Base-by-base conservation (phyloP, 2,329 filamentous ascomycete species). In the Diaporthe aspalathi region DNA sequence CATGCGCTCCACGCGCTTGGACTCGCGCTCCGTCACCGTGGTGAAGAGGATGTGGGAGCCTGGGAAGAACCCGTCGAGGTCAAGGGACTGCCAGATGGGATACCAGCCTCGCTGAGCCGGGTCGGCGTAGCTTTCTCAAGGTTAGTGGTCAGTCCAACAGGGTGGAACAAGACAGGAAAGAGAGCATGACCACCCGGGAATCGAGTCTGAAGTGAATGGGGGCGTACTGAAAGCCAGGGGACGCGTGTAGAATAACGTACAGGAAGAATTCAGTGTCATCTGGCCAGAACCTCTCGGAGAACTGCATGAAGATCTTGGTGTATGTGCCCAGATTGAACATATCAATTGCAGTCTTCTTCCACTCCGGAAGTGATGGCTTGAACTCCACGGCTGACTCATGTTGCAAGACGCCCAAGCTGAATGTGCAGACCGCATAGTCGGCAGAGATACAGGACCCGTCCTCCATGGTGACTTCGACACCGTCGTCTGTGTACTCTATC, bases 291-390 rank as follows among this genome's bases (percentile, higher is more conserved):
- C 27, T 49, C 12, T 63, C 43, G 1, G 40, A 17, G 43, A 63
- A 63, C 27, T 63, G 57, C 24, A 63, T 32, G 57, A 63, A 63
- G 16, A 63, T 49, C 57, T 63, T 63, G 12, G 43, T 49, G 20
- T 49, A 35, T 22, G 57, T 63, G 20, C 43, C 57, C 12, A 49
- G 6, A 4, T 49, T 35, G 27, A 63, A 63, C 43, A 49, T 49
- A 7, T 63, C 57, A 17, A 63, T 63, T 1, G 57, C 16, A 0
- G 40, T 49, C 43, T 63, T 49, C 12, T 63, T 63, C 57, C 57
- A 63, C 20, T 22, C 20, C 24, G 57, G 57, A 6, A 63, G 57
- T 2, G 27, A 14, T 22, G 57, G 43, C 16, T 49, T 27, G 17
- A 63, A 63, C 8, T 32, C 43, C 5, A 63, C 43, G 2, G 43